Evolutionary conservation across 116 monocot genomes (phyloP), one percentile per base, ranked within the genome.

Genomic region (Cymodocea nodosa): DNA sequence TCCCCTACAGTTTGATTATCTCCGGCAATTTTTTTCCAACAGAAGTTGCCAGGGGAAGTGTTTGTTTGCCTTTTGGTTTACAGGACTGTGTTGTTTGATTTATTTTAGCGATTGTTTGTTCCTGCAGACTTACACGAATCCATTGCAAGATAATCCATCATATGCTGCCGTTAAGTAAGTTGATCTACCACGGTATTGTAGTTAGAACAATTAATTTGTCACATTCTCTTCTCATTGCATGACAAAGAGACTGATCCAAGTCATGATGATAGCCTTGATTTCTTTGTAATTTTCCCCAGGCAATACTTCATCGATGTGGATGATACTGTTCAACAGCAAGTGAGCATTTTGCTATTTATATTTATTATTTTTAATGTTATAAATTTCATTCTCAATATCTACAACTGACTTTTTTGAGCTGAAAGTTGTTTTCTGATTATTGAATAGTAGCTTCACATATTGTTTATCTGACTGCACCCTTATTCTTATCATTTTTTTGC

Each of bases 91-190:
- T 54, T 6, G 54, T 54, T 54, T 54, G 20, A 56, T 23, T 56
- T 23, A 56, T 56, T 56, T 56, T 23, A 18, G 22, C 5, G 10
- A 19, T 9, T 18, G 9, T 56, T 56, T 56, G 22, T 60, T 35
- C 30, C 15, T 20, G 17, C 61, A 61, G 35, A 61, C 61, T 61
- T 62, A 39, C 36, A 62, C 37, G n/a, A 62, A 62, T 7, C 62
- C 62, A 11, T 35, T 62, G 62, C 62, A 62, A 62, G 39, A 62
- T 15, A 39, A 62, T 62, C 62, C 62, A 35, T 62, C 62, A 62
- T 62, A 62, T 62, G 15, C 62, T n/a, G 35, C 36, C 36, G 62
- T 62, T 37, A 62, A 37, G 62, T 62, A 62, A 62, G 62, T 24
- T 24, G 58, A 25, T 15, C 39, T 6, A n/a, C 36, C 25, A 16